Base-by-base conservation (phyloP, 1,284 basidiomycete genomes). In the Stygiomarasmius scandens region DNA sequence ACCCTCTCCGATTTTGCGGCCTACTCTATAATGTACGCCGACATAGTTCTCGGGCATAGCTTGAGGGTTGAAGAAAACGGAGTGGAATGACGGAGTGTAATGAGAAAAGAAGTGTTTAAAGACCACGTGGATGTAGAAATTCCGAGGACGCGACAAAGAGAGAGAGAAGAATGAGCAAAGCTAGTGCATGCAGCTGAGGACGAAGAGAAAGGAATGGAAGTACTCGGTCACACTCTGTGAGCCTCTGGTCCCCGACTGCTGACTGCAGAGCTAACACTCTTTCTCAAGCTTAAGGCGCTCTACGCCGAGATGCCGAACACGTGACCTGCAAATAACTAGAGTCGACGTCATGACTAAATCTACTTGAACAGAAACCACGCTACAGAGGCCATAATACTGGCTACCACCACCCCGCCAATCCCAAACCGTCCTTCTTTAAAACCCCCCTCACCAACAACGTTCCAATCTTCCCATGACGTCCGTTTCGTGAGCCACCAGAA, bases 1-100 rank as follows among this genome's bases (percentile, higher is more conserved):
- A 62, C 94, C 94, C 71, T 90, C 87, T 63, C 87, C 87, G 68
- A 90, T 89, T 80, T 89, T 93, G 78, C 87, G 88, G 69, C 92
- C 92, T 46, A 93, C 90, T 54, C 90, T 83, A 76, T 92, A 95
- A 76, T 95, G 92, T 29, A 89, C 85, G 59, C 90, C 89, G 64
- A 92, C 89, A 68, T 91, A 78, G 70, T 84, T 82, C 51, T 79
- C 74, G 23, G 12, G 29, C 6, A 32, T 5, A 12, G 12, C 12
- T 12, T 5, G 29, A 32, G 29, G 29, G 81, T 79, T 47, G 80
- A 80, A 58, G 79, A 76, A 3, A 79, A 74, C 62, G 83, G 80
- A 9, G 79, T 79, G 77, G 58, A 77, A 77, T 61, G 77, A 69
- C 78, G 78, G 79, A 9, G 44, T 38, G 22, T n/a, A 57, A 63